phyloP scores from a whole-genome alignment of 2,329 filamentous ascomycete genomes.

The Colletotrichum musae region DNA sequence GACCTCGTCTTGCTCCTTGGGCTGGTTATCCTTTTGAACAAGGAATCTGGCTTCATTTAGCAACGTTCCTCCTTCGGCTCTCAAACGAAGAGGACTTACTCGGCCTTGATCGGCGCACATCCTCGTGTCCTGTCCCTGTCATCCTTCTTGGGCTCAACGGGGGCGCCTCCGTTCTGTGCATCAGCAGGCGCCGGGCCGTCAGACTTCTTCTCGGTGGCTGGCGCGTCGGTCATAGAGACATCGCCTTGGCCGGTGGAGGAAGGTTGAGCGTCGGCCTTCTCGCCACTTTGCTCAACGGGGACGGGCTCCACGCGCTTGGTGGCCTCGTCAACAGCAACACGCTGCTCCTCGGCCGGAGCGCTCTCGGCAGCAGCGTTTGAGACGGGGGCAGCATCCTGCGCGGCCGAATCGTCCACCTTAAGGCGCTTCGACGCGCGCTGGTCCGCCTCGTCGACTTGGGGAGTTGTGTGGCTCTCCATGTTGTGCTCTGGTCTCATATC shows the following conservation, averaged over 20 bases:
- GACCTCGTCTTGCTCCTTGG: slow-evolving; percentile 69
- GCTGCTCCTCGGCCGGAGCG: slow-evolving; percentile 20
- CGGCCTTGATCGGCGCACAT: slow-evolving; percentile 54
- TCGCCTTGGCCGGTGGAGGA: slow-evolving; percentile 13
- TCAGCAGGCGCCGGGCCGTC: not conserved
- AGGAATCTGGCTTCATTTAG: slow-evolving; percentile 49
- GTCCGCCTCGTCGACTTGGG: slow-evolving; percentile 34
- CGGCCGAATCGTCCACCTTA: slow-evolving; percentile 41
- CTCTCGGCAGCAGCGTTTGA: not conserved
- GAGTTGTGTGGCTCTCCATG: slow-evolving; percentile 30
- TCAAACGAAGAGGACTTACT: slow-evolving; percentile 47
- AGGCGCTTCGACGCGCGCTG: slow-evolving; percentile 45
- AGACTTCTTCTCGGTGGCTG: slow-evolving; percentile 12
- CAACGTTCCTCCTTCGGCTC: not conserved
- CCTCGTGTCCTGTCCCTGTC: slow-evolving; percentile 45
- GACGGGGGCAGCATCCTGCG: slow-evolving; percentile 7
- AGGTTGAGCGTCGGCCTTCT: slow-evolving; percentile 4
- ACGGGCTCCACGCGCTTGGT: slow-evolving; percentile 29
- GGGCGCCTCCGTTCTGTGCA: slow-evolving; percentile 28
- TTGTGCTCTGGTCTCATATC: not conserved
- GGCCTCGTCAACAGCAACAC: slow-evolving; percentile 31
- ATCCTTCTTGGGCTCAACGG: slow-evolving; percentile 33
- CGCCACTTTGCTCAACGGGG: slow-evolving; percentile 31
- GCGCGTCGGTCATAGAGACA: slow-evolving; percentile 31
- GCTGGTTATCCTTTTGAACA: slow-evolving; percentile 52